These are phyloP conservation scores for Eutrema japonicum DNA, from an alignment of 345 rosid genomes.

Conservation along the genomic window DNA sequence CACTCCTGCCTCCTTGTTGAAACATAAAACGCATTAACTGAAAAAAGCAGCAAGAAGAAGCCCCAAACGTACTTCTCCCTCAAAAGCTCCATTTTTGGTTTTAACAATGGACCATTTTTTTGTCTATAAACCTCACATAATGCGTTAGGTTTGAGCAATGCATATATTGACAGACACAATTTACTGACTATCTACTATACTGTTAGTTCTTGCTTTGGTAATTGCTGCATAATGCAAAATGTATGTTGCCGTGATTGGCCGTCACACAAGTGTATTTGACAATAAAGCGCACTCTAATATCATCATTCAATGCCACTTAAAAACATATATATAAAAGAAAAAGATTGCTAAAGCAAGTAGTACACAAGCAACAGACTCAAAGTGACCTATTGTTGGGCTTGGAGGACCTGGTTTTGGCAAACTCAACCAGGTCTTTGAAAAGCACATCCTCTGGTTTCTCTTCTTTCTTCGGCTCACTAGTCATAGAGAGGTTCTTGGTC, in stretches of 20 bases:
- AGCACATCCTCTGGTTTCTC: conserved; percentile 75
- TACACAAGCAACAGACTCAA: conserved; percentile 46
- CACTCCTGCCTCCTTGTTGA: not conserved
- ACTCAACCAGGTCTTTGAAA: conserved; percentile 87
- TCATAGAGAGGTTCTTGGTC: conserved; percentile 60
- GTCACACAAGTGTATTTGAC: conserved; percentile 7
- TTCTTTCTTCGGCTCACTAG: conserved; percentile 50
- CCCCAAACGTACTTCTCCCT: too few species aligned
- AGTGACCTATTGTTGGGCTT: conserved; percentile 58
- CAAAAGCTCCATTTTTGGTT: too few species aligned
- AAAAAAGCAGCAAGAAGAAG: too few species aligned
- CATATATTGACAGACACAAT: too few species aligned
- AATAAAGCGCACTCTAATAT: conserved; percentile 21
- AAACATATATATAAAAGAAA: too few species aligned
- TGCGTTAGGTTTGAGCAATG: too few species aligned
- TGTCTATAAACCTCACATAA: too few species aligned
- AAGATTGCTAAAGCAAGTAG: conserved; percentile 3
- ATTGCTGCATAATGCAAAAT: not conserved
- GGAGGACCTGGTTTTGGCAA: conserved; percentile 78
- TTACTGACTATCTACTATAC: too few species aligned
- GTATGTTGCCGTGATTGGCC: not conserved
- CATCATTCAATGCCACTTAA: conserved; percentile 3
- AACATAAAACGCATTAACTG: too few species aligned
- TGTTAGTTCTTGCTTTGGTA: not conserved
- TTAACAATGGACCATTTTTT: too few species aligned